Conservation (phyloP, 2,329 filamentous ascomycete genomes). For the Botryotinia convoluta region DNA sequence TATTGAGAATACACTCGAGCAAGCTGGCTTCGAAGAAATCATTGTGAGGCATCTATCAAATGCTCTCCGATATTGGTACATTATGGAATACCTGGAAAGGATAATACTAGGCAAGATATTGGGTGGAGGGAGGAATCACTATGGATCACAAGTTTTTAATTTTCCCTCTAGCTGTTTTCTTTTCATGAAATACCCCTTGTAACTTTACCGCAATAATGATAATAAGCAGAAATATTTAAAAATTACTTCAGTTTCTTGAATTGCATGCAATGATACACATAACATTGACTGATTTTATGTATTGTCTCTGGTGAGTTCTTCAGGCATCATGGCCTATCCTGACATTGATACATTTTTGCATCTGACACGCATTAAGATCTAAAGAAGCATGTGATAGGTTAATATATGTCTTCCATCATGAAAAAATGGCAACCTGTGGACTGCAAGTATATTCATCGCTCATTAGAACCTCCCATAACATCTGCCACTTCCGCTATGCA, state of each 20-base stretch:
- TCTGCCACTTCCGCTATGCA: neutral
- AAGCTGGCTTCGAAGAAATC: neutral
- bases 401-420: neutral
- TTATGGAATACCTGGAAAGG: neutral
- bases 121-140: neutral
- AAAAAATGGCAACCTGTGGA: neutral
- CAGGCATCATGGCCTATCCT: neutral
- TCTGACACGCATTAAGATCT: neutral
- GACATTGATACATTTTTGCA: neutral
- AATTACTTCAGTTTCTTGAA: neutral
- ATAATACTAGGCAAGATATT: neutral
- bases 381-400: neutral
- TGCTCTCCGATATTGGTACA: neutral
- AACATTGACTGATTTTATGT: neutral
- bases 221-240: neutral
- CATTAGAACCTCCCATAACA: neutral
- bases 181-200: neutral
- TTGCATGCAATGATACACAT: neutral
- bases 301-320: neutral
- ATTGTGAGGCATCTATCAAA: neutral
- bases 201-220: neutral
- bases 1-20: neutral
- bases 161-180: too few species aligned
- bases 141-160: neutral
- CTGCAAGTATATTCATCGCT: neutral